Percentiles rank a stretch among this genome's conserved stretches.
Conservation (phyloP, 768 basidiomycete species). For the Suillus spraguei region DNA sequence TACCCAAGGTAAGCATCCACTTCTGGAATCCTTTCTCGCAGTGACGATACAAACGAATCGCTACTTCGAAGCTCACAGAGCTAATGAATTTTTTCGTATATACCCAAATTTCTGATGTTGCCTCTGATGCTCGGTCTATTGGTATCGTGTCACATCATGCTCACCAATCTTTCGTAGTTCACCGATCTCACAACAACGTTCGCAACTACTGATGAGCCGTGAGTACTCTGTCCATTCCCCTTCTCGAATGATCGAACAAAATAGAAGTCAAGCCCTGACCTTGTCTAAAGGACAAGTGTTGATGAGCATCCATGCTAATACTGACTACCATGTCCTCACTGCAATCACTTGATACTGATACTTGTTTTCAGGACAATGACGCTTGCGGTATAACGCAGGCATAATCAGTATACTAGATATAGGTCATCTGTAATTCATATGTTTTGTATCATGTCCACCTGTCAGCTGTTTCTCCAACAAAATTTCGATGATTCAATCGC, state of each 20-base stretch:
- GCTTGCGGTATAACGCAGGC: neutral
- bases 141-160: constrained; percentile 3
- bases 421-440: neutral
- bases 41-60: constrained; percentile 82
- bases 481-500: neutral
- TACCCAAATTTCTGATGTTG: constrained; percentile 91
- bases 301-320: constrained; percentile 92
- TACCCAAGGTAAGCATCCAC: constrained; percentile 35
- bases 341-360: constrained; percentile 20
- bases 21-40: constrained; percentile 19
- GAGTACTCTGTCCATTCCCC: constrained; percentile 30
- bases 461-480: no score
- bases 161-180: neutral
- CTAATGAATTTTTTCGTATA: constrained; percentile 68
- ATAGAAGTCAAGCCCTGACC: constrained; percentile 94
- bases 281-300: constrained; percentile 70
- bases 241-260: constrained; percentile 60
- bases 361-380: constrained; percentile 13
- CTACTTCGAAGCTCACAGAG: constrained; percentile 77
- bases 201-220: constrained; percentile 24
- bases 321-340: constrained; percentile 45
- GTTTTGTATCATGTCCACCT: neutral
- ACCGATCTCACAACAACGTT: neutral
- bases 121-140: constrained; percentile 17
- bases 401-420: neutral